Percentiles rank a stretch among this genome's conserved stretches.
These are phyloP conservation scores for Biscutella laevigata DNA, from an alignment of 441 rosid genomes.

Conservation along the genomic window DNA sequence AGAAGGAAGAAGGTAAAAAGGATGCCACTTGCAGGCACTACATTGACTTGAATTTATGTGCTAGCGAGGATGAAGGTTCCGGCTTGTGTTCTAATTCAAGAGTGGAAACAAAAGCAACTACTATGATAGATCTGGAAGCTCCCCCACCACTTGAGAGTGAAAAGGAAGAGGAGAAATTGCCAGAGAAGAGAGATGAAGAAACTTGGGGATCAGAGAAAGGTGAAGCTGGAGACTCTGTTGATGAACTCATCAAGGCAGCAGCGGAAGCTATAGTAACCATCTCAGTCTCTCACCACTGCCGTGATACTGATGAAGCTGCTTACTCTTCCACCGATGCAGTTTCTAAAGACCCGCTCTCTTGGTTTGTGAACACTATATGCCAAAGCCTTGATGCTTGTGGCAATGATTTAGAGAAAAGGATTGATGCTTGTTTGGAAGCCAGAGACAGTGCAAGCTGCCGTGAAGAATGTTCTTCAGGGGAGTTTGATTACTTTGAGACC, in stretches of 20 bases:
- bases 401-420: conserved; percentile 38
- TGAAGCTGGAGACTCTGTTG: conserved; percentile 23
- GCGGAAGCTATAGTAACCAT: conserved; percentile 76
- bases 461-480: conserved; percentile 43
- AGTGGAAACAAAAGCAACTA: conserved; percentile 28
- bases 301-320: conserved; percentile 26
- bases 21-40: conserved; percentile 32
- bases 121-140: conserved; percentile 70
- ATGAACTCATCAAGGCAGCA: conserved; percentile 44
- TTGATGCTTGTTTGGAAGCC: conserved; percentile 27
- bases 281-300: conserved; percentile 30
- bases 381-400: conserved; percentile 45
- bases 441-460: conserved; percentile 30
- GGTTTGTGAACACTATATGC: conserved; percentile 73
- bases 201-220: conserved; percentile 23
- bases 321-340: conserved; percentile 35
- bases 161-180: conserved; percentile 26
- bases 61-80: conserved; percentile 59
- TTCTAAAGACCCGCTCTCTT: conserved; percentile 49
- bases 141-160: conserved; percentile 48
- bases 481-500: conserved; percentile 69
- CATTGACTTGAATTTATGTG: conserved; percentile 68
- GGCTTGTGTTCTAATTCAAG: conserved; percentile 27
- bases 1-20: conserved; percentile 32
- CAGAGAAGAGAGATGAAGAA: conserved; percentile 26